phyloP scores from a whole-genome alignment of 2,329 filamentous ascomycete species.

The Calycina marina region DNA sequence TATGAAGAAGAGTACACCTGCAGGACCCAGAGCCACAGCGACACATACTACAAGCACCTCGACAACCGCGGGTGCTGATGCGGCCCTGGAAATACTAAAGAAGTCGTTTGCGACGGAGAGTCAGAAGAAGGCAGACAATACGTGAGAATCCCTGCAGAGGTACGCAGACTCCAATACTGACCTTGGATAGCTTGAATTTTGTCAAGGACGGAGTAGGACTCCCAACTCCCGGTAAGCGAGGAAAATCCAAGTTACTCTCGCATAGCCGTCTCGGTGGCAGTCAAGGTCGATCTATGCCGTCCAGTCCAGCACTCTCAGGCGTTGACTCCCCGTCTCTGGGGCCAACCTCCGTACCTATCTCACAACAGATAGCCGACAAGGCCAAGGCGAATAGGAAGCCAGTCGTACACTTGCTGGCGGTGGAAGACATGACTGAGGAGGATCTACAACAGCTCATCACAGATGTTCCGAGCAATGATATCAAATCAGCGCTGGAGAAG shows the following conservation, averaged over 20 bases:
- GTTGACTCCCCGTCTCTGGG: constrained; percentile 37
- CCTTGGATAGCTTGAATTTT: constrained; percentile 25
- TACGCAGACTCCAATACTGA: constrained; percentile 16
- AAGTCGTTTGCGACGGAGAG: constrained; percentile 29
- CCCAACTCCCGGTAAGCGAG: constrained; percentile 9
- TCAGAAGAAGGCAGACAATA: constrained; percentile 31
- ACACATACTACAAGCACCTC: constrained; percentile 21
- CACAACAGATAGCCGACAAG: constrained; percentile 36
- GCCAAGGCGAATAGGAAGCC: constrained; percentile 37
- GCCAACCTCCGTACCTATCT: constrained; percentile 34
- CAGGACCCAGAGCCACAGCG: constrained; percentile 8
- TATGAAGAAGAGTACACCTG: constrained; percentile 2
- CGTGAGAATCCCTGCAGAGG: constrained; percentile 21
- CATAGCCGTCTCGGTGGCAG: constrained; percentile 13
- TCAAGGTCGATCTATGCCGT: constrained; percentile 28
- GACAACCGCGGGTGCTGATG: constrained; percentile 29
- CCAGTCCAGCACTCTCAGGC: constrained; percentile 42
- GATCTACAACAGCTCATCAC: constrained; percentile 37
- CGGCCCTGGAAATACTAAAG: constrained; percentile 36
- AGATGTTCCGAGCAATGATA: constrained; percentile 31
- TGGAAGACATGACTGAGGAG: constrained; percentile 34
- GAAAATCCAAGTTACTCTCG: constrained; percentile 16
- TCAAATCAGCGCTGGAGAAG: constrained; percentile 39
- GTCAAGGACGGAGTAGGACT: constrained; percentile 21
- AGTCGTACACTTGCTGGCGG: constrained; percentile 46